Evolutionary conservation across 208 protist species (phyloP).

Genomic region (Wallacemonas sp.): DNA sequence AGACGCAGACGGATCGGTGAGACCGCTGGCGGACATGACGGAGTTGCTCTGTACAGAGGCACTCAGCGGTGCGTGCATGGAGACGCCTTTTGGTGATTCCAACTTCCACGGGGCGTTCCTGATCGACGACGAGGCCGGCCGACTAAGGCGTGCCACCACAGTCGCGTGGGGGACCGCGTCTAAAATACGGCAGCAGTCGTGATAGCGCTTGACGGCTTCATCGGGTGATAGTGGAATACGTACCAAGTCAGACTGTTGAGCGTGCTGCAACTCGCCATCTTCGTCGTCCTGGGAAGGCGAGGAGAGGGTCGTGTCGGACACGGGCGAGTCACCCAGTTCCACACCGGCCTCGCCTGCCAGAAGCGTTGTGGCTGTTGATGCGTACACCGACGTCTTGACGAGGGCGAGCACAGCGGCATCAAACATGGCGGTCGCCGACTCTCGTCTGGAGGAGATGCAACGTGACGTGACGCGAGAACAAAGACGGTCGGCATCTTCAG

Average conservation of each 20-base stretch:
- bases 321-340: too few species aligned
- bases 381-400: neutral
- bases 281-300: too few species aligned
- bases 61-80: too few species aligned
- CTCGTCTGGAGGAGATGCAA: neutral
- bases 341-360: neutral
- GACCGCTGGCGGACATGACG: neutral
- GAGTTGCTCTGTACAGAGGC: neutral
- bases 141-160: neutral
- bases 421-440: neutral
- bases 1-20: neutral
- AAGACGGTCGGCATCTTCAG: neutral
- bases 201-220: neutral
- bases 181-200: neutral
- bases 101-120: too few species aligned
- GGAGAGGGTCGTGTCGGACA: too few species aligned
- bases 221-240: too few species aligned
- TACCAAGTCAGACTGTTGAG: too few species aligned
- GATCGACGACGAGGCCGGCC: too few species aligned
- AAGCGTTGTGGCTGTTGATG: neutral
- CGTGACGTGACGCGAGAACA: neutral
- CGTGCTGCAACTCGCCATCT: too few species aligned
- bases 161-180: neutral
- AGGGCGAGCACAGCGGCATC: neutral
- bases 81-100: too few species aligned